These are phyloP conservation scores for Otatea glauca DNA, from an alignment of 176 grass and related monocot species.

Conservation along the genomic window DNA sequence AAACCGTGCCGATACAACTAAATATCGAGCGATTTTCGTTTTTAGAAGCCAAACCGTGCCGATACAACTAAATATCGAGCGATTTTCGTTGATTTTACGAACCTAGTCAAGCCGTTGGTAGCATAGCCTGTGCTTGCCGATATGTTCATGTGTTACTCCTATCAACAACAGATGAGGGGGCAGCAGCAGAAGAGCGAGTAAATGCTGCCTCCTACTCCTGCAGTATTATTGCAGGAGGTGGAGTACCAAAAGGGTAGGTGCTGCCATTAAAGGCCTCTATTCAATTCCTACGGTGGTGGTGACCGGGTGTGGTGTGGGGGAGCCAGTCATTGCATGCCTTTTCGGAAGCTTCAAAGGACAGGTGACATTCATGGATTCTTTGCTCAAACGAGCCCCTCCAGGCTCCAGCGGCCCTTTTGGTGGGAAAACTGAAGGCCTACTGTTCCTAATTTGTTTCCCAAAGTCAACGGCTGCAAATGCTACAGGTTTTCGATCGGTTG, in stretches of 20 bases:
- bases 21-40: too few relatives aligned
- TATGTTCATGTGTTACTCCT: neutral
- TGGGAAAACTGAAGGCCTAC: neutral
- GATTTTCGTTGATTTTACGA: too few relatives aligned
- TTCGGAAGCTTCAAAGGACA: slow-evolving; percentile 39
- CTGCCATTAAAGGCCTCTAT: slow-evolving; percentile 29
- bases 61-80: too few relatives aligned
- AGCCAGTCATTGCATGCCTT: neutral
- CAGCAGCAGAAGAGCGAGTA: slow-evolving; percentile 10
- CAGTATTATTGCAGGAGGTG: neutral
- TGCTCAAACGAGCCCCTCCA: neutral
- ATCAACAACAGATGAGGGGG: neutral
- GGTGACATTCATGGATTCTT: neutral
- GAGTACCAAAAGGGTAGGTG: slow-evolving; percentile 29
- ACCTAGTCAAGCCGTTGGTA: too few relatives aligned
- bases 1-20: too few relatives aligned
- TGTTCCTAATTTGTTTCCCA: neutral
- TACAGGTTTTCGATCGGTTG: neutral
- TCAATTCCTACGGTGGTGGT: slow-evolving; percentile 37
- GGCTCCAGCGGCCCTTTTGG: too few relatives aligned
- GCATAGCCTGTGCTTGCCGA: too few relatives aligned
- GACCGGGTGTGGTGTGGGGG: neutral
- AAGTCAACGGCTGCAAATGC: neutral
- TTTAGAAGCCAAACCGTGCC: too few relatives aligned
- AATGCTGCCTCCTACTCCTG: neutral